Conservation (phyloP, 108 stramenopile genomes). For the Pseudonitzschia pungens region DNA sequence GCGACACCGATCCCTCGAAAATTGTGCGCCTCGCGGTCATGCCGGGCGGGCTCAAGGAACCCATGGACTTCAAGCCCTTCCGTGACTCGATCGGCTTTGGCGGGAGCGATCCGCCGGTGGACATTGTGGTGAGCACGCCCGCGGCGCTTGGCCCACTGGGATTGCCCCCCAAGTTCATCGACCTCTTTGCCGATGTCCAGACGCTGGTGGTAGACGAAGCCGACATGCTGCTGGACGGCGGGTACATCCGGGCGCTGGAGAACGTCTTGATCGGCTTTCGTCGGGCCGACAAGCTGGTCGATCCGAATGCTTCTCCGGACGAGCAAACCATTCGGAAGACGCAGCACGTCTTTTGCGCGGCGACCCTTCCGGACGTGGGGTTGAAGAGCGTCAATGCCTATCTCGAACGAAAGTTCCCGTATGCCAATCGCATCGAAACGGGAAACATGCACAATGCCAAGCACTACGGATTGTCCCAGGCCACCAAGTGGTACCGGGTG, state of each 20-base stretch:
- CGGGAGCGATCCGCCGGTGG: constrained; percentile 63
- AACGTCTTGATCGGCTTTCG: constrained; percentile 90
- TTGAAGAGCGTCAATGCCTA: constrained; percentile 90
- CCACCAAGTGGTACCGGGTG: constrained; percentile 71
- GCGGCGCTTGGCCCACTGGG: constrained; percentile 90
- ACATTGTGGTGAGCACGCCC: constrained; percentile 94
- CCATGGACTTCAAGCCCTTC: constrained; percentile 79
- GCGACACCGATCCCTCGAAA: constrained; percentile 40
- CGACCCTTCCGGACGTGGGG: constrained; percentile 94
- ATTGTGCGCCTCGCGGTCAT: constrained; percentile 78
- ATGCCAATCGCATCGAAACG: constrained; percentile 65
- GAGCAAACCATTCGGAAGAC: constrained; percentile 35
- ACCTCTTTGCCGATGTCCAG: constrained; percentile 83
- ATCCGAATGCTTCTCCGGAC: background rate
- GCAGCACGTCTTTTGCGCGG: constrained; percentile 90
- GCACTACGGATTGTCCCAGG: constrained; percentile 73
- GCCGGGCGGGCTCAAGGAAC: constrained; percentile 75
- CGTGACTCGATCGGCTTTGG: constrained; percentile 51
- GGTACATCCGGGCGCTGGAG: constrained; percentile 83
- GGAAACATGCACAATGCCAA: constrained; percentile 84
- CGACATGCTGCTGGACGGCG: constrained; percentile 97
- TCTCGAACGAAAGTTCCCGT: constrained; percentile 81
- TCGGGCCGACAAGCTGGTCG: constrained; percentile 67
- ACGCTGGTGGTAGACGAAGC: constrained; percentile 94
- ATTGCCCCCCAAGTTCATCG: constrained; percentile 82